A percentile compares a stretch with the other conserved stretches of the same genome.
Conservation (phyloP, 768 basidiomycete species). For the Macrolepiota albuminosa region DNA sequence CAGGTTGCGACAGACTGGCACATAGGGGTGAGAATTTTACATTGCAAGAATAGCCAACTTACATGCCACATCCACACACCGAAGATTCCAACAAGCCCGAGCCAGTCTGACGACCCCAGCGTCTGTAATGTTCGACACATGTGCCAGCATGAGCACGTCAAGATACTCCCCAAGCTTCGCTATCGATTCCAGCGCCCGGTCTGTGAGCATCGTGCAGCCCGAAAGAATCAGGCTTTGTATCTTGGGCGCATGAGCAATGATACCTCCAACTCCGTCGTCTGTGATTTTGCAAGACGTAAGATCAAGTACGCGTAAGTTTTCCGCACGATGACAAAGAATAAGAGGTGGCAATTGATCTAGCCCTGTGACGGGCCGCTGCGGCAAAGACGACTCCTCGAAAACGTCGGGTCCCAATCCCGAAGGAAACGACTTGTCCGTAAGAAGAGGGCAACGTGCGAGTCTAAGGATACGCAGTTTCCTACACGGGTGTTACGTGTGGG, state of each 20-base stretch:
- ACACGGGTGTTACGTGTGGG: constrained; percentile 6
- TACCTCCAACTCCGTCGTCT: constrained; percentile 71
- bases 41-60: constrained; percentile 26
- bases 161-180: constrained; percentile 69
- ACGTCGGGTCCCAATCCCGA: constrained; percentile 30
- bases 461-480: constrained; percentile 73
- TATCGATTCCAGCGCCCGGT: constrained; percentile 63
- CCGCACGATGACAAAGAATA: constrained; percentile 58
- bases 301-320: constrained; percentile 76
- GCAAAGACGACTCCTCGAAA: constrained; percentile 45
- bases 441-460: constrained; percentile 68
- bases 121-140: constrained; percentile 80
- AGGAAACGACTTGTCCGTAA: constrained; percentile 82
- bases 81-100: constrained; percentile 64
- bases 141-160: constrained; percentile 76
- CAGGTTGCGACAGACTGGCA: constrained; percentile 69
- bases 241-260: constrained; percentile 70
- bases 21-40: constrained; percentile 1
- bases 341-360: constrained; percentile 60
- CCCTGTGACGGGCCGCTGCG: constrained; percentile 54
- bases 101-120: constrained; percentile 62
- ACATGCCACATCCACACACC: constrained; percentile 88
- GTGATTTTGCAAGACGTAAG: constrained; percentile 72
- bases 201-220: constrained; percentile 73
- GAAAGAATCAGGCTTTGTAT: constrained; percentile 75